Evolutionary conservation across 225 moss, liverwort and hornwort genomes (phyloP).

Genomic region (Sphagnum contortum): DNA sequence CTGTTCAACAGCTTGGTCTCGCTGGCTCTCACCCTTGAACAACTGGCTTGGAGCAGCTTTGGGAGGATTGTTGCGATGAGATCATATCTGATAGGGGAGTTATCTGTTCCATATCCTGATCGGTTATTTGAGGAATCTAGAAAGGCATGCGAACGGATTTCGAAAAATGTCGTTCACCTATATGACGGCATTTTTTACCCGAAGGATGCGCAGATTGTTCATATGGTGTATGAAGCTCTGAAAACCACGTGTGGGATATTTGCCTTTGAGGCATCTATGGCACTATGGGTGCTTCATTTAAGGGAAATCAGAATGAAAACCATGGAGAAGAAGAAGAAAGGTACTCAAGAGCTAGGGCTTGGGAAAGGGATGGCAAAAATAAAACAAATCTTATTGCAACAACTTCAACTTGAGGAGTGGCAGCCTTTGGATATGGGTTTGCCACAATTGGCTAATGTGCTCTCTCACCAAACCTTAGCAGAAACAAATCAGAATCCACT

Average conservation of each 20-base stretch:
- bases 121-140: too few species aligned
- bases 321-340: conserved; percentile 2
- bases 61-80: conserved; percentile 2
- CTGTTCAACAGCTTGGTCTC: conserved; percentile 15
- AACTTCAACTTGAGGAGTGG: background rate
- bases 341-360: conserved; percentile 20
- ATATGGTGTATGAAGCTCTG: too few species aligned
- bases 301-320: conserved; percentile 17
- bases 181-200: too few species aligned
- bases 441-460: conserved; percentile 1
- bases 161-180: too few species aligned
- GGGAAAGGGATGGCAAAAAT: conserved; percentile 27
- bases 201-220: too few species aligned
- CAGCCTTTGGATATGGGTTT: background rate
- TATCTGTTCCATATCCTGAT: too few species aligned
- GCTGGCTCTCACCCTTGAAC: conserved; percentile 12
- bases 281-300: conserved; percentile 18
- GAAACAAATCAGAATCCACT: too few species aligned
- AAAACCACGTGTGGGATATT: conserved; percentile 8
- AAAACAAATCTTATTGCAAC: conserved; percentile 12
- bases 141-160: too few species aligned
- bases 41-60: conserved; percentile 6
- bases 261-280: conserved; percentile 17
- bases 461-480: too few species aligned
- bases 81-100: too few species aligned